A percentile compares a stretch with the other conserved stretches of the same genome.
phyloP scores from a whole-genome alignment of 2,329 filamentous ascomycete species.

The Xylariaceae sp. region DNA sequence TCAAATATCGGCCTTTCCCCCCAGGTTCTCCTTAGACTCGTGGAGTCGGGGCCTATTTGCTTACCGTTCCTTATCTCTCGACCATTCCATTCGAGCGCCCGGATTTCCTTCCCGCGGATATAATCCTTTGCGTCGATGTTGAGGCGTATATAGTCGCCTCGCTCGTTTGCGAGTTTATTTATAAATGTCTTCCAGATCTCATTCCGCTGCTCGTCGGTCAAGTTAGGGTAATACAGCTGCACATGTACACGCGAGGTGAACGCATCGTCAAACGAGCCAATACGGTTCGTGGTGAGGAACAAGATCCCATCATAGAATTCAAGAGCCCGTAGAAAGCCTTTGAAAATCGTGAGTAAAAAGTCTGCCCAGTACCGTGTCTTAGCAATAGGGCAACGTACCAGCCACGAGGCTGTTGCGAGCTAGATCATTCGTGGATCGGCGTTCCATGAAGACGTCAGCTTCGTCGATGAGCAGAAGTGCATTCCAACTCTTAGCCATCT shows the following conservation, averaged over 20 bases:
- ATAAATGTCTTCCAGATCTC: slow-evolving; percentile 41
- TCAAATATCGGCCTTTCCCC: too few species aligned
- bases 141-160: slow-evolving; percentile 35
- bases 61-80: slow-evolving; percentile 35
- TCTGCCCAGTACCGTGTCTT: too few species aligned
- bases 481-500: slow-evolving; percentile 34
- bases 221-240: slow-evolving; percentile 39
- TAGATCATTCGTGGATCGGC: slow-evolving; percentile 37
- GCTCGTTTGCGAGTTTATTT: slow-evolving; percentile 38
- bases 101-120: slow-evolving; percentile 27
- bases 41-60: too few species aligned
- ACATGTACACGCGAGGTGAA: slow-evolving; percentile 44
- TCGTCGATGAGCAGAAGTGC: slow-evolving; percentile 45
- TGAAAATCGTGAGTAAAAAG: too few species aligned
- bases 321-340: slow-evolving; percentile 41
- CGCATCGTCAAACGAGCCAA: slow-evolving; percentile 42
- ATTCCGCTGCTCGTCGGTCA: slow-evolving; percentile 36
- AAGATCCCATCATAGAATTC: slow-evolving; percentile 44
- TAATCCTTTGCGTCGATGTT: slow-evolving; percentile 34
- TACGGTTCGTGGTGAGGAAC: slow-evolving; percentile 42
- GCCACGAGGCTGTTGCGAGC: slow-evolving; percentile 40
- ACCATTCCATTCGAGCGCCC: slow-evolving; percentile 32
- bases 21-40: too few species aligned
- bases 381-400: slow-evolving; percentile 17
- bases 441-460: slow-evolving; percentile 47